phyloP scores from a whole-genome alignment of 768 basidiomycete genomes.

The Macrolepiota fuliginosa region DNA sequence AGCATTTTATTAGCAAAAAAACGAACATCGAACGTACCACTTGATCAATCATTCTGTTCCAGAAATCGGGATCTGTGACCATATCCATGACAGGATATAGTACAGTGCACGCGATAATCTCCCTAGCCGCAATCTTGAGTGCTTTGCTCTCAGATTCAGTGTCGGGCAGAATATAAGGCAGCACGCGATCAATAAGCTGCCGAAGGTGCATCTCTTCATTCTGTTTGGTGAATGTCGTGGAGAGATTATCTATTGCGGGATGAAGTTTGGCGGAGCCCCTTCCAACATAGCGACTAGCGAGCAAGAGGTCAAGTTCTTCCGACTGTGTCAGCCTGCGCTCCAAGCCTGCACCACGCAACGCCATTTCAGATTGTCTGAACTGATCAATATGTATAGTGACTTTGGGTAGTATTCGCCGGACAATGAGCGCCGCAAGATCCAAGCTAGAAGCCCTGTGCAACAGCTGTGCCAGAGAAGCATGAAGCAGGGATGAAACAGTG shows the following conservation, averaged over 20 bases:
- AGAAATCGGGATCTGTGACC: constrained; percentile 94
- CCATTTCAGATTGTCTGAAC: constrained; percentile 86
- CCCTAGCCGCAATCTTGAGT: constrained; percentile 71
- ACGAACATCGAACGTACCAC: constrained; percentile 54
- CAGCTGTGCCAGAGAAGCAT: constrained; percentile 59
- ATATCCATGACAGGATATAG: constrained; percentile 89
- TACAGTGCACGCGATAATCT: constrained; percentile 80
- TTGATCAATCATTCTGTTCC: constrained; percentile 92
- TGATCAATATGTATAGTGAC: constrained; percentile 87
- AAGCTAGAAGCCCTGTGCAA: constrained; percentile 52
- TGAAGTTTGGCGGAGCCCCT: constrained; percentile 69
- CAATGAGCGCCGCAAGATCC: constrained; percentile 74
- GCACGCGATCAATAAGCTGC: constrained; percentile 62
- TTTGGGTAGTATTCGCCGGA: constrained; percentile 84
- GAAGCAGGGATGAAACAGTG: constrained; percentile 75
- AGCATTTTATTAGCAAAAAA: background rate
- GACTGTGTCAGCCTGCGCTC: constrained; percentile 85
- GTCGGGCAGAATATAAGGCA: constrained; percentile 74
- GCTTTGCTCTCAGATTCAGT: constrained; percentile 70
- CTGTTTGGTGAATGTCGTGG: constrained; percentile 86
- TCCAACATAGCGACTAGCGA: constrained; percentile 79
- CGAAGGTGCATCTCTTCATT: constrained; percentile 86
- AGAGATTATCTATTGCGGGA: constrained; percentile 83
- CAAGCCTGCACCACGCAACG: constrained; percentile 77
- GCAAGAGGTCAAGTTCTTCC: constrained; percentile 82